Evolutionary conservation across 148 eudicot genomes (phyloP).

Genomic region (Vaccinium myrtillus): DNA sequence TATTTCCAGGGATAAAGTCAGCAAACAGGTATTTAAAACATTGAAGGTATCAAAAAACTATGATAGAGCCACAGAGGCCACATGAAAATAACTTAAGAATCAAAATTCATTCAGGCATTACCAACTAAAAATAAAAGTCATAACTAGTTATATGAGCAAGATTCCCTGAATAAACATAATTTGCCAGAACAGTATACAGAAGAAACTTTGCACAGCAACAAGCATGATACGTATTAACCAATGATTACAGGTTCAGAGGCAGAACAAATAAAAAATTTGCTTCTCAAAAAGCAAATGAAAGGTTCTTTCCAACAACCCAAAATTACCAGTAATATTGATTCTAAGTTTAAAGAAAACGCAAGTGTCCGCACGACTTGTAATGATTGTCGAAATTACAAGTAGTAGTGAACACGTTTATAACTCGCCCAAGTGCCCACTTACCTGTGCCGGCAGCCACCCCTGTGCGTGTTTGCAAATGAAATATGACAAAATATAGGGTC

Average conservation of each 20-base stretch:
- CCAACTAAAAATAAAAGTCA: neutral
- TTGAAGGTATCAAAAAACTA: neutral
- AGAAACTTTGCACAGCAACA: constrained; percentile 4
- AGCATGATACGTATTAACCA: neutral
- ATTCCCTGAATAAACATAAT: neutral
- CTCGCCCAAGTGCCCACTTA: neutral
- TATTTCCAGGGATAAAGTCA: constrained; percentile 21
- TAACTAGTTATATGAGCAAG: neutral
- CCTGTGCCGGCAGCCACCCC: neutral
- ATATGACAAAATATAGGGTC: neutral
- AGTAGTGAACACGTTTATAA: neutral
- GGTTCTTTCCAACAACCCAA: neutral
- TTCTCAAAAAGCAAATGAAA: constrained; percentile 3
- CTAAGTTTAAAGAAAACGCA: neutral
- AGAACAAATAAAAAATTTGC: neutral
- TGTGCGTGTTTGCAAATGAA: neutral
- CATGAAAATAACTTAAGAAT: neutral
- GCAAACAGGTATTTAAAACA: neutral
- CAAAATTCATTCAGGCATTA: neutral
- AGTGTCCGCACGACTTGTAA: neutral
- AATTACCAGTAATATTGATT: neutral
- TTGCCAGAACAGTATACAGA: neutral
- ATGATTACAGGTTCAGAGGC: neutral
- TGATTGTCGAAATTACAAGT: neutral
- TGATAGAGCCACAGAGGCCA: neutral